Evolutionary conservation across 2,329 filamentous ascomycete genomes (phyloP), one percentile per base, ranked within the genome.

Genomic region (Fusarium euwallaceae): DNA sequence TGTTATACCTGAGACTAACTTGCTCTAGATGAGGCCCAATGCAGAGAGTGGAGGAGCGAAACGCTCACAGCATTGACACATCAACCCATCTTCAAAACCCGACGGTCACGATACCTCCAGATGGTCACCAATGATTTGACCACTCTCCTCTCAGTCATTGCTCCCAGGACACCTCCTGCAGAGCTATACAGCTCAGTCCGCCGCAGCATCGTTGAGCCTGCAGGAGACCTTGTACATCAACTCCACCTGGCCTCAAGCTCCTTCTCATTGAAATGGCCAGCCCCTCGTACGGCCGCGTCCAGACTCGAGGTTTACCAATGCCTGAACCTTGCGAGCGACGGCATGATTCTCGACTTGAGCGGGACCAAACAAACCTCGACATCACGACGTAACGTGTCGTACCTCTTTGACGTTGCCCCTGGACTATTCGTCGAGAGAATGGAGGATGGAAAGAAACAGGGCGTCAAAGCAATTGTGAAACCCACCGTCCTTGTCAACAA

Each of bases 301-400:
- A 79, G 82, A 36, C 69, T 84, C 2, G 82, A 84, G 64, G 79
- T 82, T 11, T 84, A 84, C 63, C 82, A 84, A 56, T 84, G 82
- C 62, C 70, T 81, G 58, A 81, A 84, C 61, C 76, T 84, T 34
- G 81, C 82, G 4, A 81, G 72, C 43, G 78, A 77, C 4, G 82
- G 82, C 6, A 53, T 75, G 24, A 43, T 77, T 9, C 61, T 83
- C 17, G 79, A 82, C 36, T 75, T 83, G 10, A 70, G 72, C 60
- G 80, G 78, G 22, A 81, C 80, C 6, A 77, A 69, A n/a, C 73
- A 78, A 29, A 73, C 65, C 14, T 83, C 81, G 2, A 58, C 79
- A 22, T 65, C 76, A 4, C 79, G 82, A 16, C 76, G 76, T 22
- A 78, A 80, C 24, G 78, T 82, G 14, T 78, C 78, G 16, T 84